Conservation (phyloP, 2,329 filamentous ascomycete genomes). For the Clonostachys byssicola region DNA sequence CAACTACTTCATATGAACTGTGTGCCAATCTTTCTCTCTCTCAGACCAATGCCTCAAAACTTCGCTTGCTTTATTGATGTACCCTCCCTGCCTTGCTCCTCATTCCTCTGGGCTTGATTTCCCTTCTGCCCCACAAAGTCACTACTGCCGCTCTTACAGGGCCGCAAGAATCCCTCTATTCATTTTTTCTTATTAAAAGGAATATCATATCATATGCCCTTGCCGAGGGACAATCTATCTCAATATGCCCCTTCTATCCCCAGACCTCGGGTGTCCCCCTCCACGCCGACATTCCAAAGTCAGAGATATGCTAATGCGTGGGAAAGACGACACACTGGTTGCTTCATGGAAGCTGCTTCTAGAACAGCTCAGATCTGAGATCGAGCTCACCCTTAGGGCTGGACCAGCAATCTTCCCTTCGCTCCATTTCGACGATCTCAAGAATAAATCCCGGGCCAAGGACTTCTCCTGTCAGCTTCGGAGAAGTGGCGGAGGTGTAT, state of each 20-base stretch:
- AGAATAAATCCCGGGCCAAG: constrained; percentile 22
- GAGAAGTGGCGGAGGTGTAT: constrained; percentile 45
- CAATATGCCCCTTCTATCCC: not conserved
- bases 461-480: constrained; percentile 28
- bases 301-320: constrained; percentile 30
- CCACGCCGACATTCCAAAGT: constrained; percentile 32
- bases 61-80: too few species aligned
- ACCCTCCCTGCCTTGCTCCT: too few species aligned
- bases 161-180: not conserved
- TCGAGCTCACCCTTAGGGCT: constrained; percentile 34
- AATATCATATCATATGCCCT: constrained; percentile 1
- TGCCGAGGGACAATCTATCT: too few species aligned
- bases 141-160: not conserved
- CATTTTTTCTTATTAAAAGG: not conserved
- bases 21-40: too few species aligned
- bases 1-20: too few species aligned
- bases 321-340: constrained; percentile 27
- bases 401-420: constrained; percentile 48
- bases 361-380: constrained; percentile 36
- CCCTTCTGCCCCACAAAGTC: too few species aligned
- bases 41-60: too few species aligned
- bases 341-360: constrained; percentile 42
- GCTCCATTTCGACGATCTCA: constrained; percentile 40
- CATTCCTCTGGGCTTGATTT: too few species aligned
- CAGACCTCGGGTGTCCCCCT: constrained; percentile 22